These are phyloP conservation scores for Cenchrus americanus DNA, from an alignment of 176 grass and related monocot species.

Conservation along the genomic window DNA sequence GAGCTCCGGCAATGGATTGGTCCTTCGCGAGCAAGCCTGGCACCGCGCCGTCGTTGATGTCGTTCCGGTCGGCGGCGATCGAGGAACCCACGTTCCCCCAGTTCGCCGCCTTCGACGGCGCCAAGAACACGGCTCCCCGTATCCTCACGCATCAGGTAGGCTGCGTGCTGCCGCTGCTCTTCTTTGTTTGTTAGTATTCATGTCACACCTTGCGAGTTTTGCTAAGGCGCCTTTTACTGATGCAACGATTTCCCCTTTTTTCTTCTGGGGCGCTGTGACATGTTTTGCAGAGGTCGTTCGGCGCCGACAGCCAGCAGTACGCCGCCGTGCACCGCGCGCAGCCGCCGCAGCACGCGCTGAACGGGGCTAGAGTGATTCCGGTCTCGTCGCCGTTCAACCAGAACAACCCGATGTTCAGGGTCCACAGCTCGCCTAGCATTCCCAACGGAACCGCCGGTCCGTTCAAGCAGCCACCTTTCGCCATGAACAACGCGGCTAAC, in stretches of 20 bases:
- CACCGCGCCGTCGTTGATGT: conserved; percentile 62
- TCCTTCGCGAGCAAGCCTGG: conserved; percentile 56
- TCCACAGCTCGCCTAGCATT: conserved; percentile 51
- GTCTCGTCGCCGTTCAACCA: conserved; percentile 54
- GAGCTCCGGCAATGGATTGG: conserved; percentile 63
- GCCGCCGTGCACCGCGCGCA: conserved; percentile 8
- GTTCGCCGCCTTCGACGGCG: conserved; percentile 50
- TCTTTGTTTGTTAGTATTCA: not conserved
- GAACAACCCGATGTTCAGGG: conserved; percentile 63
- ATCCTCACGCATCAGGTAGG: conserved; percentile 61
- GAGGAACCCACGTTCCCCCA: conserved; percentile 47
- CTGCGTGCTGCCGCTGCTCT: not conserved
- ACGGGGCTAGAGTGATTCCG: conserved; percentile 54
- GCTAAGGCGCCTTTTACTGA: not conserved
- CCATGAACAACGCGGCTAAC: conserved; percentile 23
- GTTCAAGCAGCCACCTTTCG: conserved; percentile 53
- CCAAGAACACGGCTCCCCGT: conserved; percentile 29
- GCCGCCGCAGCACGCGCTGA: conserved; percentile 42
- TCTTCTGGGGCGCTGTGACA: not conserved
- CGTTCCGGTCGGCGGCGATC: conserved; percentile 55
- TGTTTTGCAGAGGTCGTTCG: conserved; percentile 49
- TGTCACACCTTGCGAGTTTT: not conserved
- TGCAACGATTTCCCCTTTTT: not conserved
- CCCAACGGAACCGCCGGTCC: conserved; percentile 34
- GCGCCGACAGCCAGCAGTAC: conserved; percentile 46